Evolutionary conservation across 805 yeast species (phyloP).

Genomic region (Hanseniaspora meyeri): DNA sequence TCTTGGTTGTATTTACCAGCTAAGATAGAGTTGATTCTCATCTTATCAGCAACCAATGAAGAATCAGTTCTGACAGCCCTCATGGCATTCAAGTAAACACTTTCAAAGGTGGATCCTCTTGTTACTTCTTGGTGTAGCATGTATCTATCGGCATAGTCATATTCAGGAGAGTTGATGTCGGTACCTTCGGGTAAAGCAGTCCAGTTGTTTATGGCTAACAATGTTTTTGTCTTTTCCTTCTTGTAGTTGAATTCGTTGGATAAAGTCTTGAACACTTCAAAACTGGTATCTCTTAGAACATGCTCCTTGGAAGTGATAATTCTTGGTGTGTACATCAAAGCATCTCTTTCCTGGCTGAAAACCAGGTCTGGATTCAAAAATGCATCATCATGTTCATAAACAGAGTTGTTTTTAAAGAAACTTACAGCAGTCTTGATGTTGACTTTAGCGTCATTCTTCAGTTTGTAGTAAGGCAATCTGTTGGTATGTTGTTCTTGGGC

Average conservation of each 20-base stretch:
- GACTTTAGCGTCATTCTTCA: slow-evolving; percentile 10
- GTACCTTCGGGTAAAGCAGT: slow-evolving; percentile 4
- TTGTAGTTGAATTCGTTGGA: slow-evolving; percentile 5
- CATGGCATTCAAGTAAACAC: slow-evolving; percentile 4
- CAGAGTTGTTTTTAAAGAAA: slow-evolving; percentile 5
- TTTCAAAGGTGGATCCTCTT: slow-evolving; percentile 4
- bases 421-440: slow-evolving; percentile 4
- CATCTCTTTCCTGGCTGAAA: neutral
- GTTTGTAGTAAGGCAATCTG: slow-evolving; percentile 1
- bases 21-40: slow-evolving; percentile 7
- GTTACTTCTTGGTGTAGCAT: slow-evolving; percentile 2
- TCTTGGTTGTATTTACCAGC: slow-evolving; percentile 9
- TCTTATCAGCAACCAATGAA: neutral
- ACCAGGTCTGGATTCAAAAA: slow-evolving; percentile 9
- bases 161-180: neutral
- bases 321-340: slow-evolving; percentile 6
- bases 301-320: slow-evolving; percentile 11
- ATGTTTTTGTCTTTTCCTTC: slow-evolving; percentile 6
- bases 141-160: slow-evolving; percentile 7
- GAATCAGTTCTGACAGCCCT: neutral
- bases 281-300: slow-evolving; percentile 12
- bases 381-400: neutral
- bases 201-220: slow-evolving; percentile 3
- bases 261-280: slow-evolving; percentile 1
- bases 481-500: neutral